phyloP scores from a whole-genome alignment of 1,284 basidiomycete genomes.

The Leccinum pachyderme region DNA sequence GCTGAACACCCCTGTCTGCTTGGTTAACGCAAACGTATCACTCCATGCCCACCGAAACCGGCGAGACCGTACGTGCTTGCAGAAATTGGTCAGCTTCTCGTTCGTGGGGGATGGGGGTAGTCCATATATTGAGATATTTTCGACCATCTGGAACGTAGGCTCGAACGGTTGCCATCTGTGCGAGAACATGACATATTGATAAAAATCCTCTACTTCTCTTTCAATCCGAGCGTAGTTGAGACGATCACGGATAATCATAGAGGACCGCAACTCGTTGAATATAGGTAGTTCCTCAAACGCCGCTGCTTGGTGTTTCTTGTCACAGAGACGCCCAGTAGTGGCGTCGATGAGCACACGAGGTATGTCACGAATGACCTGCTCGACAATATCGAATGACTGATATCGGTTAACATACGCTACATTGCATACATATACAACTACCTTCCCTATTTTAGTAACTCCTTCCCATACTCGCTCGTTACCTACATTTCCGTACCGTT shows the following conservation, averaged over 20 bases:
- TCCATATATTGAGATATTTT: background rate
- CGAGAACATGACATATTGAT: background rate
- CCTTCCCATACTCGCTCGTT: no score
- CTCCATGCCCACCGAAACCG: background rate
- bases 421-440: no score
- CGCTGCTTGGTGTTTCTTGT: background rate
- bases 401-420: background rate
- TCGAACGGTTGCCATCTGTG: background rate
- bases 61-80: background rate
- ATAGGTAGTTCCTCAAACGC: background rate
- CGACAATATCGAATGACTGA: background rate
- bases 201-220: background rate
- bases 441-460: no score
- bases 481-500: no score
- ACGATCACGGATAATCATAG: background rate
- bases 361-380: background rate
- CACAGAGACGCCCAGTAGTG: background rate
- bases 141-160: background rate
- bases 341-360: background rate
- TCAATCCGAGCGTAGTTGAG: background rate
- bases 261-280: background rate
- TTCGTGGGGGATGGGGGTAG: background rate
- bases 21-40: background rate
- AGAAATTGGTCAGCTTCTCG: no score
- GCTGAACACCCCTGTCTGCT: background rate